A percentile compares a stretch with the other conserved stretches of the same genome.
These are phyloP conservation scores for Ulvella scutata DNA, from an alignment of 139 green algal species.

Conservation along the genomic window DNA sequence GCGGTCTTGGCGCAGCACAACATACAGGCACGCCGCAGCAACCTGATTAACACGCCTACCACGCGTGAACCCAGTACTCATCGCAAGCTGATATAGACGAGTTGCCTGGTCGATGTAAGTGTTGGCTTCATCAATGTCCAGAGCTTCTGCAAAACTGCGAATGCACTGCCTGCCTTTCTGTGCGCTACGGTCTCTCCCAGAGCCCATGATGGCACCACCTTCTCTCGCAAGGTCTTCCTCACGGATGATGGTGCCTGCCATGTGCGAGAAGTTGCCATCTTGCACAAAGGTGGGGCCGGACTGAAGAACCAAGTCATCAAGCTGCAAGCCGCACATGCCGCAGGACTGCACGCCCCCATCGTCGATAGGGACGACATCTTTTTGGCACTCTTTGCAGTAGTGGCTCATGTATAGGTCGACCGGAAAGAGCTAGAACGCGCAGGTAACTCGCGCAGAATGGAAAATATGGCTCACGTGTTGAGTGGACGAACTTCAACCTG, in stretches of 20 bases:
- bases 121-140: not conserved
- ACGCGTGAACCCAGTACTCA: constrained; percentile 84
- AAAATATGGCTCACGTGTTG: too few relatives aligned
- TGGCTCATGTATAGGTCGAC: too few relatives aligned
- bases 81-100: constrained; percentile 67
- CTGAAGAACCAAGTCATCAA: not conserved
- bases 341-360: not conserved
- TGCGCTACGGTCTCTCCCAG: not conserved
- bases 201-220: not conserved
- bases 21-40: constrained; percentile 86
- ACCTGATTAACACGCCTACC: constrained; percentile 79
- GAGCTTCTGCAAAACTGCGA: not conserved
- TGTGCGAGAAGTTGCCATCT: not conserved
- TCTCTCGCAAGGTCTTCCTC: not conserved
- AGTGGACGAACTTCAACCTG: too few relatives aligned
- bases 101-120: not conserved
- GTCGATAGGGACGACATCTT: not conserved
- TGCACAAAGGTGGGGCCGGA: not conserved
- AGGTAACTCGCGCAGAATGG: too few relatives aligned
- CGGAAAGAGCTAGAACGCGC: too few relatives aligned
- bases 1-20: constrained; percentile 80
- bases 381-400: not conserved
- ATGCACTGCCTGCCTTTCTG: not conserved
- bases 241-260: not conserved
- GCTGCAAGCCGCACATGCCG: not conserved